Evolutionary conservation across 495 filamentous ascomycete genomes (phyloP).

Genomic region (Cercophora sp.): DNA sequence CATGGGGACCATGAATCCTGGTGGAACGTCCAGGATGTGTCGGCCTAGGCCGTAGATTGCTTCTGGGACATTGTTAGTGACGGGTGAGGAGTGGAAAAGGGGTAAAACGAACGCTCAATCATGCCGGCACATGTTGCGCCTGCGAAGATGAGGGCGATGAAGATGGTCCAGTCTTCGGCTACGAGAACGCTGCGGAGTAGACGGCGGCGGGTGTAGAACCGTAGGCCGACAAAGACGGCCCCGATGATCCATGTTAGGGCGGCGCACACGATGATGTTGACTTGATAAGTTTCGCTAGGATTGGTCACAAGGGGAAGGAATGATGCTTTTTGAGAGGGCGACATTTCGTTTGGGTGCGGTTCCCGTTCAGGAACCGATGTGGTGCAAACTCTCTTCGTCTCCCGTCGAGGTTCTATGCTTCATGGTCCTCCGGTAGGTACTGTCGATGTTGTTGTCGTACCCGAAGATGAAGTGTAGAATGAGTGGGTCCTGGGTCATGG

Average conservation of each 20-base stretch:
- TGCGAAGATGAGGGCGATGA: conserved; percentile 20
- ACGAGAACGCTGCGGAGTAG: conserved; percentile 18
- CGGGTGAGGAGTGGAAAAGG: neutral
- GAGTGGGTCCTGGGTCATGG: too few relatives aligned
- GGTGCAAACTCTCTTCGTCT: neutral
- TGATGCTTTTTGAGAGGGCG: neutral
- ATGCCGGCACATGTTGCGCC: conserved; percentile 17
- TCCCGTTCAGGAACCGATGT: too few relatives aligned
- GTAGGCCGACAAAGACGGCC: conserved; percentile 18
- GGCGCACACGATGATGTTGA: conserved; percentile 24
- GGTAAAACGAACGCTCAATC: conserved; percentile 18
- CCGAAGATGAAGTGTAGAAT: too few relatives aligned
- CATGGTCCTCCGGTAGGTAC: too few relatives aligned
- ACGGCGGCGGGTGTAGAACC: conserved; percentile 23
- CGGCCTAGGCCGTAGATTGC: conserved; percentile 19
- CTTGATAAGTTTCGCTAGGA: conserved; percentile 17
- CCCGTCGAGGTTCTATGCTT: too few relatives aligned
- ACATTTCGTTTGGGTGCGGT: too few relatives aligned
- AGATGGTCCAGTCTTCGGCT: conserved; percentile 26
- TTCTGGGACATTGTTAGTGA: conserved; percentile 8
- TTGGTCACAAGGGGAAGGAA: conserved; percentile 10
- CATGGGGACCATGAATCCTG: conserved; percentile 9
- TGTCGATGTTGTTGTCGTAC: too few relatives aligned
- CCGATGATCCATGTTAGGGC: conserved; percentile 19
- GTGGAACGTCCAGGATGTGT: conserved; percentile 18